phyloP scores from a whole-genome alignment of 257 asterid genomes.

The Linaria vulgaris region DNA sequence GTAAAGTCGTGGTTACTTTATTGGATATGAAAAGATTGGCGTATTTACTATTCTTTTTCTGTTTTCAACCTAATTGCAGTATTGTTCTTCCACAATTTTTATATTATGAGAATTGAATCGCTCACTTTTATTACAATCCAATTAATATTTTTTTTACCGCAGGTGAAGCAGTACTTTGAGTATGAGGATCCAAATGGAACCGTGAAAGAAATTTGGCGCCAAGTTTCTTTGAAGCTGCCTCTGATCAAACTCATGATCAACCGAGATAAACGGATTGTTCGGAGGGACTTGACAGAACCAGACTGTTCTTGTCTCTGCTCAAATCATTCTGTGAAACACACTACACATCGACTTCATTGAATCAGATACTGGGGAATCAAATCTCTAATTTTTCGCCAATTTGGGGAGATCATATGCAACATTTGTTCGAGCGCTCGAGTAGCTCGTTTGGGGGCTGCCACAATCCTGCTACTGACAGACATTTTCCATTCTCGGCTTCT shows the following conservation, averaged over 20 bases:
- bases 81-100: no score
- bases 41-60: no score
- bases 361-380: no score
- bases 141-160: constrained; percentile 12
- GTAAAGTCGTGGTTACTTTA: no score
- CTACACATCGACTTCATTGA: constrained; percentile 29
- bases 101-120: no score
- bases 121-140: no score
- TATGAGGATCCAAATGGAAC: constrained; percentile 89
- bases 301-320: constrained; percentile 92
- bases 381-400: neutral
- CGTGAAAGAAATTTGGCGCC: constrained; percentile 87
- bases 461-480: no score
- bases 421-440: neutral
- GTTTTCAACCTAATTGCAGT: no score
- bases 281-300: constrained; percentile 54
- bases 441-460: constrained; percentile 3
- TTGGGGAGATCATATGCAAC: constrained; percentile 10
- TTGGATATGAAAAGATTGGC: no score
- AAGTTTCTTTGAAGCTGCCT: constrained; percentile 75
- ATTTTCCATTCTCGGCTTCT: no score
- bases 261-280: constrained; percentile 76
- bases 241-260: constrained; percentile 77
- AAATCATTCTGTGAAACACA: constrained; percentile 59
- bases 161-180: constrained; percentile 85